Base-by-base conservation (phyloP, 352 stramenopile genomes). In the Phytophthora nicotianae region DNA sequence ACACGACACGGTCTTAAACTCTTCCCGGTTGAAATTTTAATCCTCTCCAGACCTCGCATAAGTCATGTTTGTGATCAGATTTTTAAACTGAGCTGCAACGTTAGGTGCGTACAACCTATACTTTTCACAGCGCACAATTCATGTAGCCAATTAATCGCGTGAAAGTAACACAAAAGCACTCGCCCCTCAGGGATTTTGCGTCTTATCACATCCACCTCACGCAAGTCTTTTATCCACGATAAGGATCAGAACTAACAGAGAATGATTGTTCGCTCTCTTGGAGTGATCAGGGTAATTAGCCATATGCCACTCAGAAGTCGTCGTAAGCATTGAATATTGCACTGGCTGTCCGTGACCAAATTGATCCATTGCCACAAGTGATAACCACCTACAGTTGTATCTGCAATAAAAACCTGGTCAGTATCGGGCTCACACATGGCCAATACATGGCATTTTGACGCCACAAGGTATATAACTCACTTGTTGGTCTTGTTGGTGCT, bases 221-320 rank as follows among this genome's bases (percentile, higher is more conserved):
- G 35, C 35, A 56, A 49, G 17, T 63, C 46, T 26, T n/a, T 63
- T 56, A 19, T 63, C 55, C 7, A 56, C 35, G 13, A 43, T 56
- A 0, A 62, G 35, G 4, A 62, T 50, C 1, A 45, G 55, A 0
- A 56, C 55, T 7, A 62, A 55, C 4, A 29, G 37, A 8, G 32
- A 62, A 20, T 62, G 20, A 1, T 62, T 16, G n/a, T 63, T 56
- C 7, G 43, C 42, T 2, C 33, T 37, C 26, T 57, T 63, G 37
- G 57, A 57, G 37, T 63, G 46, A 4, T 63, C 47, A 0, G 57
- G 17, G 13, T 5, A 24, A 23, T 50, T 53, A 0, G 21, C 16
- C 54, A 62, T 55, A n/a, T 54, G 54, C 32, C 54, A 54, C 14
- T 57, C 56, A 3, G 35, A 6, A 4, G 19, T 57, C 2, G 46